Evolutionary conservation across 805 yeast genomes (phyloP), one percentile per base, ranked within the genome.

Genomic region (Nakazawaea anatomiae): DNA sequence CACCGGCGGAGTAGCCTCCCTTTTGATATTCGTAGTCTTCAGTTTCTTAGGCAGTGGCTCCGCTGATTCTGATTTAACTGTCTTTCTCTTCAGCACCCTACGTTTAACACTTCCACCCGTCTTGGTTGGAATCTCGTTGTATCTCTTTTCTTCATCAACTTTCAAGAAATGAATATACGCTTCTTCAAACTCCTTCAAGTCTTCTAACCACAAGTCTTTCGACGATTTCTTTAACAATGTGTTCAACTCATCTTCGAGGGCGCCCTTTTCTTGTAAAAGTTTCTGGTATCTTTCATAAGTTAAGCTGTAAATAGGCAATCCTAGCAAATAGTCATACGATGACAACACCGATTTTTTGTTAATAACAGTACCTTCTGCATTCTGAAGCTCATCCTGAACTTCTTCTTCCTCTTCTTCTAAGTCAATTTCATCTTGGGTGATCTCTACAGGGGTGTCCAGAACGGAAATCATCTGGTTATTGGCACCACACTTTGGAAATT

Each of bases 281-380:
- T 79, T 83, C 60, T 89, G 91, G 63, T 91, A 94, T 59, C 94
- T 79, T 68, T 94, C 99, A 52, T 76, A 77, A 0, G 99, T 92
- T 62, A 94, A 79, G 39, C 97, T 86, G 94, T 97, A 89, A 56
- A 94, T 83, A 36, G 90, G 80, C 96, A 94, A 87, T 49, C 94
- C 95, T 48, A 94, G 74, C 55, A 94, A 74, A 59, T 94, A 94
- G 61, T 94, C 98, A 66, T 82, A 92, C 6, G 84, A 74, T 8
- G 89, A 79, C 47, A 76, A 75, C 12, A 79, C 69, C 28, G 82
- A 85, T 46, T 73, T 76, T 42, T 61, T 61, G 47, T 64, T 64
- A 27, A 61, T 61, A 28, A 65, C 64, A n/a, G 79, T 77, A 27
- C 65, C 67, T n/a, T 70, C 67, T 12, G 64, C 66, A 27, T 58